phyloP scores from a whole-genome alignment of 2,329 filamentous ascomycete genomes.

The Aspergillus sp. region DNA sequence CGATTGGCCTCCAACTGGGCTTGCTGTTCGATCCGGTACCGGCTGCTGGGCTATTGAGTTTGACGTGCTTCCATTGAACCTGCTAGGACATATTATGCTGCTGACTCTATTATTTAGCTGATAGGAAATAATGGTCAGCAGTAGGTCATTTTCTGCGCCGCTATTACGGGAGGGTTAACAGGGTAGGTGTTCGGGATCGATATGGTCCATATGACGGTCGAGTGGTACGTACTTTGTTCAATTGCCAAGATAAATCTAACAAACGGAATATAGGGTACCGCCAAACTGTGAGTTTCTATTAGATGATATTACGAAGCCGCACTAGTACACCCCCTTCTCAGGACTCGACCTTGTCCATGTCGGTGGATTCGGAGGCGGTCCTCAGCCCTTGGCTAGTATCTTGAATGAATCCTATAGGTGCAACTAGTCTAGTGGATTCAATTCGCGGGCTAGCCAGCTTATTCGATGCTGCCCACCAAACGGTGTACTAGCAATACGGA shows the following conservation, averaged over 20 bases:
- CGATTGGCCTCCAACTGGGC: background rate
- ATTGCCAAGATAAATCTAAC: background rate
- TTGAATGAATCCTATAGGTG: background rate
- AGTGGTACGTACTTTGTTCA: background rate
- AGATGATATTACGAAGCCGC: background rate
- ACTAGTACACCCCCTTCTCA: background rate
- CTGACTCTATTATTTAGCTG: background rate
- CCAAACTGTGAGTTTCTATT: background rate
- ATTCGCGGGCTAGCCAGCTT: background rate
- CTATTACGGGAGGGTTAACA: background rate
- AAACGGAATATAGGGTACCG: background rate
- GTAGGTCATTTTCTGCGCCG: background rate
- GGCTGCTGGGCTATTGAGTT: conserved; percentile 2
- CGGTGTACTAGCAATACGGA: background rate
- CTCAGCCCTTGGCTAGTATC: background rate
- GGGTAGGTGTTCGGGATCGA: background rate
- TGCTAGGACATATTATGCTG: background rate
- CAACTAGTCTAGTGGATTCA: background rate
- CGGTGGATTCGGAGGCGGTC: background rate
- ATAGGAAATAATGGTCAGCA: background rate
- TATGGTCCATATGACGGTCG: background rate
- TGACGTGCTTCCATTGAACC: background rate
- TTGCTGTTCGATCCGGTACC: background rate
- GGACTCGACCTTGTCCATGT: background rate
- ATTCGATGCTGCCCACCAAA: background rate